A percentile compares a stretch with the other conserved stretches of the same genome.
These are phyloP conservation scores for Auriscalpium orientale DNA, from an alignment of 768 basidiomycete species.

Conservation along the genomic window DNA sequence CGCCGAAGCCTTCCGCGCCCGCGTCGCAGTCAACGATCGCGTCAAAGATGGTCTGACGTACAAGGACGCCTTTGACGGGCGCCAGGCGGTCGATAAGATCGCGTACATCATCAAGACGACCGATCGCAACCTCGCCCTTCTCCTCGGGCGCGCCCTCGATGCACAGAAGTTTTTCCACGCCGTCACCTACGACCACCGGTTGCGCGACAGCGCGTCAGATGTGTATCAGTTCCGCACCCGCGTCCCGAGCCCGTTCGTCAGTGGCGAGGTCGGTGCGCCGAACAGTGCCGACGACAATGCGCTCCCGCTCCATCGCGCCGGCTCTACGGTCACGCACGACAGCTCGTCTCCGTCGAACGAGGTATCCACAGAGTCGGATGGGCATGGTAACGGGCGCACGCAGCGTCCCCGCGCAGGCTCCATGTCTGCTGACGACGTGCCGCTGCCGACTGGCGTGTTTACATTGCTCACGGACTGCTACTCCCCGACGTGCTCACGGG, in stretches of 20 bases:
- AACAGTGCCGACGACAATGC: constrained; percentile 26
- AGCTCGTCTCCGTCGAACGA: constrained; percentile 19
- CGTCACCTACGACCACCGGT: constrained; percentile 95
- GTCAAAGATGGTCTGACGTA: constrained; percentile 95
- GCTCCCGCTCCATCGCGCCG: constrained; percentile 18
- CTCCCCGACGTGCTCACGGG: constrained; percentile 92
- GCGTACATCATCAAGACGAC: constrained; percentile 98
- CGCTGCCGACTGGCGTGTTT: constrained; percentile 89
- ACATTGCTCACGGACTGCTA: constrained; percentile 96
- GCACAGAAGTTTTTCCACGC: constrained; percentile 99
- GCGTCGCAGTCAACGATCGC: constrained; percentile 69
- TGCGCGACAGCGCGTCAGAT: constrained; percentile 83
- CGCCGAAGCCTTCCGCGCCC: constrained; percentile 85
- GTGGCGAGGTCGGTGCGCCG: constrained; percentile 47
- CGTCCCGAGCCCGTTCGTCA: constrained; percentile 77
- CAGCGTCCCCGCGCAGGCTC: constrained; percentile 11
- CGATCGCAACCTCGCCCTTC: constrained; percentile 88
- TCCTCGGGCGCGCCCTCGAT: constrained; percentile 93
- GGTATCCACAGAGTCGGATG: constrained; percentile 24
- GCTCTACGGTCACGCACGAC: constrained; percentile 17
- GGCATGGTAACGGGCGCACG: constrained; percentile 16
- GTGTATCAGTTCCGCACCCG: constrained; percentile 89
- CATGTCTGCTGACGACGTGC: constrained; percentile 42
- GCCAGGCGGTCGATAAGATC: constrained; percentile 95
- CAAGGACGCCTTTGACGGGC: constrained; percentile 93